Evolutionary conservation across 768 basidiomycete species (phyloP).

Genomic region (Boletus subparvulus): DNA sequence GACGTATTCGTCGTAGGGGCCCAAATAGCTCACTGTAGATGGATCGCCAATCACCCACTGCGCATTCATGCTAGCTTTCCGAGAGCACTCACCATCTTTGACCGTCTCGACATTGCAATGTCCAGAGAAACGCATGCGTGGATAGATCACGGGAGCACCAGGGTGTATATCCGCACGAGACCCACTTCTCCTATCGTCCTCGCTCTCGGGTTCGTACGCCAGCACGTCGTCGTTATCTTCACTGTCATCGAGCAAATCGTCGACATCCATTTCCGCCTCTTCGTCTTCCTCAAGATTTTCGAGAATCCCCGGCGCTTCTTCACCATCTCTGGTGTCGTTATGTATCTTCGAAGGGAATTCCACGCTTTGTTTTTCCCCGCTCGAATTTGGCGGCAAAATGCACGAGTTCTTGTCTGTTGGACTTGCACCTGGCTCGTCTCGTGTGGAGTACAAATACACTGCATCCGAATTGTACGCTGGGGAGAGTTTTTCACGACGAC

Average conservation of each 20-base stretch:
- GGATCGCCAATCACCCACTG: not conserved
- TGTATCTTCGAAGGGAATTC: not conserved
- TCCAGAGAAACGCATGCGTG: slow-evolving; percentile 63
- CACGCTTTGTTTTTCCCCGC: not conserved
- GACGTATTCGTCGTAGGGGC: slow-evolving; percentile 73
- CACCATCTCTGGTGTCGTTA: not conserved
- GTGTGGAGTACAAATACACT: slow-evolving; percentile 71
- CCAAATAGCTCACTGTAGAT: slow-evolving; percentile 75
- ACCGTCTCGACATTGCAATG: slow-evolving; percentile 79
- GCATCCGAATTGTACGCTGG: slow-evolving; percentile 73
- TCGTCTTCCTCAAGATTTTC: slow-evolving; percentile 16
- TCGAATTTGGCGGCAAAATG: slow-evolving; percentile 33
- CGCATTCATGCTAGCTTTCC: not conserved
- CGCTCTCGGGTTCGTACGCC: slow-evolving; percentile 32
- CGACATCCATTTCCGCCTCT: slow-evolving; percentile 30
- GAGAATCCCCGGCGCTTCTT: slow-evolving; percentile 2
- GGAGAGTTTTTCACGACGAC: slow-evolving; percentile 8
- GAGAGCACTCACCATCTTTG: slow-evolving; percentile 68
- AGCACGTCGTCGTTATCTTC: slow-evolving; percentile 25
- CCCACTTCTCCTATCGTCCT: slow-evolving; percentile 31
- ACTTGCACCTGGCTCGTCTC: slow-evolving; percentile 49
- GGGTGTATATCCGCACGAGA: slow-evolving; percentile 23
- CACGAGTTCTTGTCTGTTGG: slow-evolving; percentile 20
- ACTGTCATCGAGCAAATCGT: slow-evolving; percentile 30
- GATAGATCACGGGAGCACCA: slow-evolving; percentile 56